Percentiles rank a stretch among this genome's conserved stretches.
Evolutionary conservation across 305 asterid genomes (phyloP).

Genomic region (Fraxinus dipetala): DNA sequence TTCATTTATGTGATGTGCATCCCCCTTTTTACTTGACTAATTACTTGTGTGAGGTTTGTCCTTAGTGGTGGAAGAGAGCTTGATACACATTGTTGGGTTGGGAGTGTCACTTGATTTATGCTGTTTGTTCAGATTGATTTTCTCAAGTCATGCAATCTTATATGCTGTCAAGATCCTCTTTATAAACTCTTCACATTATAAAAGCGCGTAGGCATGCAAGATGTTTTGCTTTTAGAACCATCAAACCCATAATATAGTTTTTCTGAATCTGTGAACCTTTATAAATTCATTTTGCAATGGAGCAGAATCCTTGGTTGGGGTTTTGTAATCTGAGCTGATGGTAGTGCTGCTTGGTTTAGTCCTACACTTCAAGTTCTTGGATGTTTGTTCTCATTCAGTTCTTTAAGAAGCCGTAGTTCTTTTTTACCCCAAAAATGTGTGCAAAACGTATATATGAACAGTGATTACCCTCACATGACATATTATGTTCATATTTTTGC

Average conservation of each 20-base stretch:
- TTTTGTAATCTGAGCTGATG: not conserved
- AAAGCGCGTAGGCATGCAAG: not conserved
- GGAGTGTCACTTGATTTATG: not conserved
- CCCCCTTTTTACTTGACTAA: not conserved
- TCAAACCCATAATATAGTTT: not conserved
- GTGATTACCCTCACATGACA: not conserved
- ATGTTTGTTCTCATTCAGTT: constrained; percentile 1
- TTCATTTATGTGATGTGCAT: not conserved
- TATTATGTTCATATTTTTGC: not conserved
- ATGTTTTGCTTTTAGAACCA: not conserved
- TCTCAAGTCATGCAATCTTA: not conserved
- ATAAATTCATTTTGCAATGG: not conserved
- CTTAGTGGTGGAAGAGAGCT: constrained; percentile 6
- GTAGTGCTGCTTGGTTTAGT: constrained; percentile 1
- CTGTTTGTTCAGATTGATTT: not conserved
- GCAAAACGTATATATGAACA: not conserved
- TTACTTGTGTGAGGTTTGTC: constrained; percentile 10
- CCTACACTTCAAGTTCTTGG: not conserved
- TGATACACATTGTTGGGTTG: not conserved
- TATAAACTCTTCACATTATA: not conserved
- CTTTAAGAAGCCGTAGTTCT: not conserved
- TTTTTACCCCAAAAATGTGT: not conserved
- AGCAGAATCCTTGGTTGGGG: not conserved
- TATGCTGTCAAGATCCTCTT: not conserved
- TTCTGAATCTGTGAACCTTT: constrained; percentile 2